A percentile compares a stretch with the other conserved stretches of the same genome.
These are phyloP conservation scores for Carex cristatella DNA, from an alignment of 176 grass and related monocot species.

Conservation along the genomic window DNA sequence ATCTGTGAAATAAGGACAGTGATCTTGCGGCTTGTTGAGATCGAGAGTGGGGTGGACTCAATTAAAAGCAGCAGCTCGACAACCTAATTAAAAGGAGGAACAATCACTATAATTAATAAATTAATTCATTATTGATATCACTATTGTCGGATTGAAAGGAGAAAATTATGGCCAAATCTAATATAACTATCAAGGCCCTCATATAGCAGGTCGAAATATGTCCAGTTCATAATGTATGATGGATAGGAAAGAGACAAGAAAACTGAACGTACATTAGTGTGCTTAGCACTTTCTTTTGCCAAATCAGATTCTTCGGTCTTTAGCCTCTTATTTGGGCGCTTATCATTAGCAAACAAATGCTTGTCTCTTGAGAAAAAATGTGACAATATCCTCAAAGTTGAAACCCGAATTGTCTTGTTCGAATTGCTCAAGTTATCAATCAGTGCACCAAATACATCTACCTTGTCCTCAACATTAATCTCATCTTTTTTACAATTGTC, in stretches of 20 bases:
- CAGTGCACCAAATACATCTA: constrained; percentile 40
- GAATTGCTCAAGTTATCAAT: constrained; percentile 61
- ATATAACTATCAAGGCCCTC: neutral
- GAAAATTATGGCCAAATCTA: neutral
- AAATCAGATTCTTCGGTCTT: constrained; percentile 56
- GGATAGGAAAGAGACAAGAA: constrained; percentile 1
- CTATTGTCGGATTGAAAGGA: neutral
- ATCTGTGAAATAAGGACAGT: constrained; percentile 50
- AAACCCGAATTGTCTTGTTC: constrained; percentile 62
- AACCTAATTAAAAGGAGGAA: constrained; percentile 42
- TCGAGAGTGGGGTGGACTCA: constrained; percentile 64
- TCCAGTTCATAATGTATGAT: neutral
- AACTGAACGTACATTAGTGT: constrained; percentile 51
- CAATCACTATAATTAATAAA: neutral
- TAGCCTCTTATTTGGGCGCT: constrained; percentile 53
- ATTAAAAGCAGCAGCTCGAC: constrained; percentile 56
- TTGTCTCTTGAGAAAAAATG: constrained; percentile 48
- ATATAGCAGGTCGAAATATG: neutral
- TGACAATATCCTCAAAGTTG: constrained; percentile 76
- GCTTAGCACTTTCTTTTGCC: constrained; percentile 37
- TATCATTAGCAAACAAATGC: constrained; percentile 36
- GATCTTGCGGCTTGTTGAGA: constrained; percentile 74
- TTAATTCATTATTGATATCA: neutral
- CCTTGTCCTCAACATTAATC: constrained; percentile 43
- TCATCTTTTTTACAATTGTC: constrained; percentile 25